phyloP scores from a whole-genome alignment of 345 rosid genomes.

The Acer yangbiense region DNA sequence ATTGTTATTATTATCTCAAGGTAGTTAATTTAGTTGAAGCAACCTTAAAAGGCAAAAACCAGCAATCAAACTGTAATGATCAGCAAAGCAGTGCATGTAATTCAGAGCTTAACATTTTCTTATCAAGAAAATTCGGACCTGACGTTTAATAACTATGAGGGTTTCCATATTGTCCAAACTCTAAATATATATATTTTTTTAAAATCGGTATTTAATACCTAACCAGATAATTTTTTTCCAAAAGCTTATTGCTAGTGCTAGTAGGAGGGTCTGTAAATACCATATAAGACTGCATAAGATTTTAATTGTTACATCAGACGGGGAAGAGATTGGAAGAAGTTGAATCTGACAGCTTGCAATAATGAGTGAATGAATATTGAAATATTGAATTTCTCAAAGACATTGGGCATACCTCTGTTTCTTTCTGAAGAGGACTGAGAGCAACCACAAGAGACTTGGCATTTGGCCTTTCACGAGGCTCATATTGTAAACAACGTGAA shows the following conservation, averaged over 20 bases:
- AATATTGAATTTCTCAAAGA: neutral
- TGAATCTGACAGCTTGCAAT: neutral
- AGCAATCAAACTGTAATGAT: neutral
- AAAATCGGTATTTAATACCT: neutral
- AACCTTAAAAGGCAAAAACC: neutral
- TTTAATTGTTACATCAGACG: neutral
- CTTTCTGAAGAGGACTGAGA: conserved; percentile 74
- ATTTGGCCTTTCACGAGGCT: conserved; percentile 90
- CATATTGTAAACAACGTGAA: conserved; percentile 83
- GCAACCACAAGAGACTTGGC: conserved; percentile 74
- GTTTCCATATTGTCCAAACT: neutral
- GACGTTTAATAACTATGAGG: neutral
- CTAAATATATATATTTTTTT: no score
- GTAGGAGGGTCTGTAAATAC: neutral
- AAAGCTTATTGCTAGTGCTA: conserved; percentile 10
- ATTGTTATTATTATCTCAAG: neutral
- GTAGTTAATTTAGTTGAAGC: neutral
- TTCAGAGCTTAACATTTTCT: neutral
- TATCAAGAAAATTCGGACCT: no score
- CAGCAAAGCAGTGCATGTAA: neutral
- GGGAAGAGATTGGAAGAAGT: neutral
- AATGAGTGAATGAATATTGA: neutral
- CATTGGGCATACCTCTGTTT: conserved; percentile 51
- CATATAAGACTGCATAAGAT: neutral
- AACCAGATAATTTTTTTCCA: neutral